A percentile compares a stretch with the other conserved stretches of the same genome.
These are phyloP conservation scores for Fragilaria crotonensis DNA, from an alignment of 108 stramenopile species.

Conservation along the genomic window DNA sequence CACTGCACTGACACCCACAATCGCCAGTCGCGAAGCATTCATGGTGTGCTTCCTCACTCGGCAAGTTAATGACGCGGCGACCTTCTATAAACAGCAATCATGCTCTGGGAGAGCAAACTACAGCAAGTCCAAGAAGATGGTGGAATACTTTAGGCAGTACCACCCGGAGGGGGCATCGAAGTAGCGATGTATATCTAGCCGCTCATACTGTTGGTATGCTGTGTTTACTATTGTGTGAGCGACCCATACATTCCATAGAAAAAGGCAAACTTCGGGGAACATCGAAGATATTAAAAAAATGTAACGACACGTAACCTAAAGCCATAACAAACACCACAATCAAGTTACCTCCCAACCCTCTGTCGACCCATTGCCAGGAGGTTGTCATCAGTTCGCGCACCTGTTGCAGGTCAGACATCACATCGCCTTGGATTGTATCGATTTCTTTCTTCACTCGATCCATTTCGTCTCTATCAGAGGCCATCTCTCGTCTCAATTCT, in stretches of 20 bases:
- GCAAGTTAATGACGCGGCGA: conserved; percentile 16
- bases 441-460: conserved; percentile 48
- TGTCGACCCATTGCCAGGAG: conserved; percentile 28
- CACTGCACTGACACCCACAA: conserved; percentile 1
- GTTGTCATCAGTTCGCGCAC: conserved; percentile 67
- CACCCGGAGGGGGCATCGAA: too few relatives aligned
- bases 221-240: too few relatives aligned
- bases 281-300: too few relatives aligned
- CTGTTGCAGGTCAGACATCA: conserved; percentile 70
- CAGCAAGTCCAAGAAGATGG: background rate
- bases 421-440: conserved; percentile 61
- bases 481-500: conserved; percentile 66
- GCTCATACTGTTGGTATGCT: too few relatives aligned
- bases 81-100: conserved; percentile 8
- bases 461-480: conserved; percentile 62
- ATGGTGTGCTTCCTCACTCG: conserved; percentile 10
- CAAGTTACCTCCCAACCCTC: background rate
- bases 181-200: too few relatives aligned
- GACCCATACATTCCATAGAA: too few relatives aligned
- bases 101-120: conserved; percentile 4
- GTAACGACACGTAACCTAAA: too few relatives aligned
- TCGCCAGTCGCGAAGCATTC: conserved; percentile 6
- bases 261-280: too few relatives aligned
- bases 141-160: too few relatives aligned
- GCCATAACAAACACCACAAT: background rate